Percentiles rank a stretch among this genome's conserved stretches.
phyloP scores from a whole-genome alignment of 1,139 yeast genomes.

The Nakaseomyces delphensis region DNA sequence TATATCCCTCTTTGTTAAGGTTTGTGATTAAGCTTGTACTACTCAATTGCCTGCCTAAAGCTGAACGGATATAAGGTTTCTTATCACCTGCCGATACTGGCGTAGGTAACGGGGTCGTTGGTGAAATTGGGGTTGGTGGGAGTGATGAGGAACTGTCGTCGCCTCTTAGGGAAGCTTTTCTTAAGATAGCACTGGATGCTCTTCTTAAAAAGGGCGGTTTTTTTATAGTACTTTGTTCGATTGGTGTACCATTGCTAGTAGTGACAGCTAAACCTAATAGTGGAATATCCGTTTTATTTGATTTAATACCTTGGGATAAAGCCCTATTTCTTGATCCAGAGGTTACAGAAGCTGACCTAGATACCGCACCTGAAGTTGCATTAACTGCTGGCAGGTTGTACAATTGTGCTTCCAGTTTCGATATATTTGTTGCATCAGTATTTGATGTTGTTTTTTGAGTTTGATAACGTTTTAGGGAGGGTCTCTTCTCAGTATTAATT shows the following conservation, averaged over 20 bases:
- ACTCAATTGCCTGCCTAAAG: constrained; percentile 6
- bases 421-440: constrained; percentile 1
- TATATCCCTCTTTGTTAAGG: not conserved
- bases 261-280: constrained; percentile 3
- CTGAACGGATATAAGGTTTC: constrained; percentile 4
- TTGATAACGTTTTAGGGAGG: not conserved
- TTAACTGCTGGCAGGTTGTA: constrained; percentile 3
- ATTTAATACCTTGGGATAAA: not conserved
- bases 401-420: constrained; percentile 4
- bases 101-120: constrained; percentile 13
- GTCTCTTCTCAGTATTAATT: not conserved
- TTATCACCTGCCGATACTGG: constrained; percentile 9
- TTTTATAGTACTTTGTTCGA: constrained; percentile 10
- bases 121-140: constrained; percentile 7
- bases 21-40: constrained; percentile 1
- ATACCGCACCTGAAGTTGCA: not conserved
- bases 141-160: not conserved
- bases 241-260: not conserved
- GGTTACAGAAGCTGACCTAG: constrained; percentile 2
- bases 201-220: constrained; percentile 25
- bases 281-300: not conserved
- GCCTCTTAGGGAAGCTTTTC: constrained; percentile 22
- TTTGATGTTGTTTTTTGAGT: not conserved
- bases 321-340: constrained; percentile 2
- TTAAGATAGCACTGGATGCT: constrained; percentile 28